Evolutionary conservation across 768 basidiomycete genomes (phyloP).

Genomic region (Russula sp.): DNA sequence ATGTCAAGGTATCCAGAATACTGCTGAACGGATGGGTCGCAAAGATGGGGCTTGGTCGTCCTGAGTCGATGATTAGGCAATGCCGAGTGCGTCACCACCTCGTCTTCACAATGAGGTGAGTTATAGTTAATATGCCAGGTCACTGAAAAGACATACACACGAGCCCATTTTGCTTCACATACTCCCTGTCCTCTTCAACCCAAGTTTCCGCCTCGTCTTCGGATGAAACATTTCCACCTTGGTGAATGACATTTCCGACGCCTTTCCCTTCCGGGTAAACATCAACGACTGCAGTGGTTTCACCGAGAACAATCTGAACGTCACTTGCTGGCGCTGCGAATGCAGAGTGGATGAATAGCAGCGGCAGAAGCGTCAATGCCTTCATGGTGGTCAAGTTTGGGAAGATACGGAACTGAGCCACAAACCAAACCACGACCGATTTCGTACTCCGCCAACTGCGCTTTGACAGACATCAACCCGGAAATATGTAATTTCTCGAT

Average conservation of each 20-base stretch:
- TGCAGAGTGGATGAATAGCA: conserved; percentile 39
- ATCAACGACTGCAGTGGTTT: conserved; percentile 30
- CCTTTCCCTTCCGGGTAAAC: conserved; percentile 30
- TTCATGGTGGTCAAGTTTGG: conserved; percentile 42
- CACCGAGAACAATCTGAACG: conserved; percentile 46
- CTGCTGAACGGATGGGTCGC: conserved; percentile 51
- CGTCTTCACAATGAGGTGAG: conserved; percentile 35
- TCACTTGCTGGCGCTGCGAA: conserved; percentile 43
- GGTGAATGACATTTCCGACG: conserved; percentile 40
- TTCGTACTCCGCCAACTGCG: neutral
- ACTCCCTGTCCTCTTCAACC: conserved; percentile 60
- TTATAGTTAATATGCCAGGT: neutral
- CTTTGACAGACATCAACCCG: neutral
- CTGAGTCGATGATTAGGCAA: conserved; percentile 42
- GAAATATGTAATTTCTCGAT: conserved; percentile 22
- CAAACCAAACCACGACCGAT: neutral
- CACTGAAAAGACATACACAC: conserved; percentile 51
- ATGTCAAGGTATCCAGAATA: conserved; percentile 60
- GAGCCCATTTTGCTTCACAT: conserved; percentile 66
- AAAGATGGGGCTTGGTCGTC: conserved; percentile 45
- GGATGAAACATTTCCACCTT: conserved; percentile 45
- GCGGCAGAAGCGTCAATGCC: conserved; percentile 37
- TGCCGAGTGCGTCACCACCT: conserved; percentile 41
- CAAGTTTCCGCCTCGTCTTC: conserved; percentile 52
- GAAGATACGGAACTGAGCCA: neutral